Base-by-base conservation (phyloP, 1,139 yeast genomes). In the Suhomyces bribrorum region DNA sequence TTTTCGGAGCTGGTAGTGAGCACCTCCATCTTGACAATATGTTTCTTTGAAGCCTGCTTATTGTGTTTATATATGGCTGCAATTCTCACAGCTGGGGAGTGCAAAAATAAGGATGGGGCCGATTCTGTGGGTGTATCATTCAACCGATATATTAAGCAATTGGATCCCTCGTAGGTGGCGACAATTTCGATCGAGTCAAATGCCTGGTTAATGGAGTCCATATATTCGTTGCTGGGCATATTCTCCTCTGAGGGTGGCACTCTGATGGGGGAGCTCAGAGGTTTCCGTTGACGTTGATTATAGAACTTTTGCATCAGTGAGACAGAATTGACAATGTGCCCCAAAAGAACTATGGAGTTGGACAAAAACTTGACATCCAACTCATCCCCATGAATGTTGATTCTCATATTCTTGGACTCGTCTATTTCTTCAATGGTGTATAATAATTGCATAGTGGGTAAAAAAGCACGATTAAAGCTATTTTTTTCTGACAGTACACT, bases 41-140 rank as follows among this genome's bases (percentile, higher is more conserved):
- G 86, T 18, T 71, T 66, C 30, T 61, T 64, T 1, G 47, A 39
- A 0, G 50, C 52, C 5, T 37, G 30, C 29, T 59, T 61, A 14
- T 56, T 48, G 43, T 66, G 66, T 6, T 47, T 45, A 43, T 69
- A 73, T 42, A 53, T 56, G 7, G 64, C 57, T 3, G 77, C 72
- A 7, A 86, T 70, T 35, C 70, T 73, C 2, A 90, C 78, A 1
- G 90, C 86, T 0, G 98, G 98, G 0, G 96, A 79, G 38, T 79
- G 85, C 23, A 90, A 61, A 30, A 70, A 74, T 18, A 89, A 66
- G 0, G 90, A 77, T 0, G 86, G 81, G 0, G 77, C 48, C 36
- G 66, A 44, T 38, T 70, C 52, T 7, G 68, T 63, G 46, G 71
- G 60, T 46, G 67, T 72, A 29, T 70, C 62, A 31, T 67, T 66